These are phyloP conservation scores for Yamadazyma conglobata DNA, from an alignment of 1,139 yeast species.

Conservation along the genomic window DNA sequence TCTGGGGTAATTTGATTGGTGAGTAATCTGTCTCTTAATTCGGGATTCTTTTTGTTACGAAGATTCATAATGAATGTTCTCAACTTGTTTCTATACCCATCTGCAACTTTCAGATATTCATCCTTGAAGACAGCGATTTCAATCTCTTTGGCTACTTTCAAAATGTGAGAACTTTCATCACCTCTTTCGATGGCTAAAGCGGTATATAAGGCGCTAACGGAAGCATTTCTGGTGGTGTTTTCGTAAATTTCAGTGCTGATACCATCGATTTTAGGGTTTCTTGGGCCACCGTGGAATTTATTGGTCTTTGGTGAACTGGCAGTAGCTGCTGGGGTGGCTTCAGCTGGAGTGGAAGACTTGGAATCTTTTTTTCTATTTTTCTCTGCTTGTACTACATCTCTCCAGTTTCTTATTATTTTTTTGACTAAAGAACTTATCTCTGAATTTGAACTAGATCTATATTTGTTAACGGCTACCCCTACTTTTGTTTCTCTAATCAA, in stretches of 20 bases:
- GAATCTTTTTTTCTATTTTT: conserved; percentile 44
- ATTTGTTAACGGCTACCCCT: conserved; percentile 94
- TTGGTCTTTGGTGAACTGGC: conserved; percentile 20
- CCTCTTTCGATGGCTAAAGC: conserved; percentile 82
- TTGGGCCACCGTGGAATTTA: conserved; percentile 42
- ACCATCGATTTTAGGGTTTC: conserved; percentile 81
- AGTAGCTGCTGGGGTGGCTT: conserved; percentile 7
- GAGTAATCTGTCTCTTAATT: conserved; percentile 66
- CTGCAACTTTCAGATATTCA: conserved; percentile 54
- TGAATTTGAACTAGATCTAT: conserved; percentile 62
- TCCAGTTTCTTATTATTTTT: conserved; percentile 83
- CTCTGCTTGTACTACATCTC: conserved; percentile 80
- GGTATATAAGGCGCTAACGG: conserved; percentile 78
- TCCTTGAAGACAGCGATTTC: conserved; percentile 66
- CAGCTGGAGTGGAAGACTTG: conserved; percentile 9
- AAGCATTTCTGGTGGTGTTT: conserved; percentile 78
- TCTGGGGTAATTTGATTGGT: conserved; percentile 62
- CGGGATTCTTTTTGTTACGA: conserved; percentile 86
- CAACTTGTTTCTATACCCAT: conserved; percentile 72
- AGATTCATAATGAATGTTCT: conserved; percentile 81
- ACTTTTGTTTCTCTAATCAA: conserved; percentile 89
- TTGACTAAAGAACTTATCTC: conserved; percentile 72
- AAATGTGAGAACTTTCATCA: conserved; percentile 48
- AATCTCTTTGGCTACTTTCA: conserved; percentile 64
- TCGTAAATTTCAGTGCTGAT: conserved; percentile 65